These are phyloP conservation scores for Juncus effusus DNA, from an alignment of 176 grass and related monocot genomes.

Conservation along the genomic window DNA sequence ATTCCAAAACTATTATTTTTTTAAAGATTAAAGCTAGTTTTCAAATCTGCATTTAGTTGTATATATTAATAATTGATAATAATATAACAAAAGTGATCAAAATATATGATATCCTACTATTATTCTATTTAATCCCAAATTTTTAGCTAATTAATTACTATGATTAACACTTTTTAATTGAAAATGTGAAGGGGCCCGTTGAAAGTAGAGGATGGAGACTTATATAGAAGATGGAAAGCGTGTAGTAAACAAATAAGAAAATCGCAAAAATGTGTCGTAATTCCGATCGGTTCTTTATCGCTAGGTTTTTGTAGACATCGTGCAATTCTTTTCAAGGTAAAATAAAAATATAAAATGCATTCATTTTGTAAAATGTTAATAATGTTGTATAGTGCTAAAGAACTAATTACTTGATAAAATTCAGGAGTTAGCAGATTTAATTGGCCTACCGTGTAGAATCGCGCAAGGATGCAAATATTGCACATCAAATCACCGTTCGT, in stretches of 20 bases:
- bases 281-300: constrained; percentile 69
- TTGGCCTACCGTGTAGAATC: constrained; percentile 79
- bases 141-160: constrained; percentile 1
- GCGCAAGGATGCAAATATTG: constrained; percentile 94
- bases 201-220: constrained; percentile 60
- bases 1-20: background rate
- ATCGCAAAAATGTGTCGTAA: constrained; percentile 48
- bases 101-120: no score
- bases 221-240: constrained; percentile 76
- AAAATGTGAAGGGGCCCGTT: constrained; percentile 58
- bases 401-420: background rate
- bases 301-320: constrained; percentile 88
- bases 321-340: constrained; percentile 83
- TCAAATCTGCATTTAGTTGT: no score
- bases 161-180: background rate
- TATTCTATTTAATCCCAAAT: no score
- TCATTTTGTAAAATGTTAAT: no score
- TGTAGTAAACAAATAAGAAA: constrained; percentile 69
- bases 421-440: constrained; percentile 69
- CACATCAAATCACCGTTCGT: constrained; percentile 70
- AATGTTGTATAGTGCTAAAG: no score
- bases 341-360: background rate
- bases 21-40: no score
- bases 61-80: no score
- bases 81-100: no score